These are phyloP conservation scores for Pelargonium citronellum DNA, from an alignment of 441 rosid genomes.

Conservation along the genomic window DNA sequence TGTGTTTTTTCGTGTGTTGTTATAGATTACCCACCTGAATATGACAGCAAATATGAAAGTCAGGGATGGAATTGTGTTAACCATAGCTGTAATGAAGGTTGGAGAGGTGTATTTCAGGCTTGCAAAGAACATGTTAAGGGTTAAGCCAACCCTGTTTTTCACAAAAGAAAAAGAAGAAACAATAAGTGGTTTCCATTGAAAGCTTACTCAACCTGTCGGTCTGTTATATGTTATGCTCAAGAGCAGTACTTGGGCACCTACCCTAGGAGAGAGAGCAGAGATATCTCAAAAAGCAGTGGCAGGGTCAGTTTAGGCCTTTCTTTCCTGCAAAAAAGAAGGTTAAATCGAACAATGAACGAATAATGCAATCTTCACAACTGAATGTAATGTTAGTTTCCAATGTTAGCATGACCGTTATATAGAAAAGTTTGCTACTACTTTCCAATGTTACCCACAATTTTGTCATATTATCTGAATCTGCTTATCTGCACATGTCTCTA, in stretches of 20 bases:
- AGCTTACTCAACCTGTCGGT: neutral
- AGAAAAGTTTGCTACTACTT: neutral
- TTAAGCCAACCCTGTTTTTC: conserved; percentile 34
- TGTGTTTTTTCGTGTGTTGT: neutral
- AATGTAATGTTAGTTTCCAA: neutral
- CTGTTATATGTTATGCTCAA: neutral
- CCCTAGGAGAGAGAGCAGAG: conserved; percentile 59
- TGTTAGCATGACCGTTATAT: neutral
- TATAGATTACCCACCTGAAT: conserved; percentile 30
- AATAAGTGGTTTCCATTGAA: neutral
- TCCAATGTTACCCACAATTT: neutral
- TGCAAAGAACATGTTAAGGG: conserved; percentile 58
- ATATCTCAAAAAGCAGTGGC: conserved; percentile 46
- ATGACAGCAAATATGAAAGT: conserved; percentile 48
- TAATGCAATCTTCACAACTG: neutral
- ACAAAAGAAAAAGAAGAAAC: neutral
- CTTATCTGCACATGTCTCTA: too few relatives aligned
- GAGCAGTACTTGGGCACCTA: conserved; percentile 14
- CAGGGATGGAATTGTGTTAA: conserved; percentile 47
- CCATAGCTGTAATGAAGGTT: conserved; percentile 46
- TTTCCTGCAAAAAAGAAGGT: conserved; percentile 34
- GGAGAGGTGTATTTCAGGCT: conserved; percentile 61
- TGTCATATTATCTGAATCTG: neutral
- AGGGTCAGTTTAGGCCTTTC: conserved; percentile 51
- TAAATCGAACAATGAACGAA: neutral